Evolutionary conservation across 768 basidiomycete genomes (phyloP), one percentile per base, ranked within the genome.

Genomic region (Amanita muscaria): DNA sequence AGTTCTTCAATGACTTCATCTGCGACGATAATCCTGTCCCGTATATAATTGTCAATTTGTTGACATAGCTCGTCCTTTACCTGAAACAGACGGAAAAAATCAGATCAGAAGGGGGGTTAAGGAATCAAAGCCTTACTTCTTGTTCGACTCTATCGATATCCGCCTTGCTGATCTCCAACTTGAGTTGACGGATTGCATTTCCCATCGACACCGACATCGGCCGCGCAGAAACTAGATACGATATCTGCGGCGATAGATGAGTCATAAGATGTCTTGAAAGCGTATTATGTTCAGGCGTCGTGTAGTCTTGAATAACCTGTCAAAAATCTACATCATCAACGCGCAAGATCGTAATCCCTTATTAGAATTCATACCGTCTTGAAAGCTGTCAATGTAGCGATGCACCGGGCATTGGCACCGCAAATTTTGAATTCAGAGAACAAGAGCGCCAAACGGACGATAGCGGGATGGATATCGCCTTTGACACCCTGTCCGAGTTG

Each of bases 201-300:
- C 92, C 90, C 87, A 93, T 91, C 19, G 89, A 87, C 16, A 90
- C 80, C 14, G 88, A 86, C 84, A 93, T 86, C 0, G 90, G 88
- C 40, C 92, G 74, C 15, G 89, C 88, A 31, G 82, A 76, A 6
- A 91, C 87, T 8, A 94, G 75, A 62, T 93, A 83, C 14, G 82
- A 83, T 53, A 96, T 94, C 72, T 96, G 92, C 16, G 89, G 88
- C 3, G 89, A 91, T 31, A 96, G 74, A 63, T 93, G 79, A 8
- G 86, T 87, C 77, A 89, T 88, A 36, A 96, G 74, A 68, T 96
- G 90, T 44, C 91, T 77, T 9, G 90, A 86, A 23, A 96, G 77
- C 1, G 88, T 89, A 42, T 79, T 90, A 52, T 90, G 82, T 2
- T 77, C 77, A 5, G 92, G 92, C 6, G 91, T 92, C 37, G 74